Base-by-base conservation (phyloP, 805 yeast species). In the Wickerhamomyces strasburgensis region DNA sequence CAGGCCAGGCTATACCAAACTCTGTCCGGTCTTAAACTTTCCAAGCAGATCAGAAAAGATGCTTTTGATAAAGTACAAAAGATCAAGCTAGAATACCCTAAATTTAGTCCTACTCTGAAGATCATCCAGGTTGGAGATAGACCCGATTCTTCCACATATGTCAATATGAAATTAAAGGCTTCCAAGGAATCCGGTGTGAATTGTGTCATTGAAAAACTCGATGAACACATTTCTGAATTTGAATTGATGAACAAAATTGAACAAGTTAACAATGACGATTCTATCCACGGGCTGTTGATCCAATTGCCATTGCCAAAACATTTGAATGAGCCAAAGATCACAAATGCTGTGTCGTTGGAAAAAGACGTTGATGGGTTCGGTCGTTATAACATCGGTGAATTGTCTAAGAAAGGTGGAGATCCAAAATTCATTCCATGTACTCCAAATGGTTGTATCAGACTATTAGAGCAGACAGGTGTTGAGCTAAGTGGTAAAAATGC, bases 361-460 rank as follows among this genome's bases (percentile, higher is more conserved):
- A 84, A 84, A 56, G 95, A 84, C 52, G 90, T 84, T 27, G 95
- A 84, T 58, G 95, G 95, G 1, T 83, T 84, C 52, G 85, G 84
- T 37, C 80, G 85, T 39, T 75, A 60, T 64, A 84, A 84, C 57
- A 78, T 80, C 28, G 93, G 93, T 39, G 89, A 83, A 54, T 67
- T 84, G 47, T 70, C 82, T 47, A 84, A 84, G 56, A 79, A 73
- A 56, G 80, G 78, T 42, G 93, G 90, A 29, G 53, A 67, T 16
- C 93, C 94, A 27, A 58, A 59, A 39, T 84, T 79, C 60, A 65
- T 80, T 52, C 94, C 95, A 27, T 84, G 94, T 58, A 84, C 95
- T 15, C 95, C 95, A 35, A 73, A 81, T 59, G 95, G 94, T 19
- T 77, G 83, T 49, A 72, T 84, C 62, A 73, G 75, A 52, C 64